Conservation (phyloP, 495 filamentous ascomycete genomes). For the Sphaerosporella brunnea region DNA sequence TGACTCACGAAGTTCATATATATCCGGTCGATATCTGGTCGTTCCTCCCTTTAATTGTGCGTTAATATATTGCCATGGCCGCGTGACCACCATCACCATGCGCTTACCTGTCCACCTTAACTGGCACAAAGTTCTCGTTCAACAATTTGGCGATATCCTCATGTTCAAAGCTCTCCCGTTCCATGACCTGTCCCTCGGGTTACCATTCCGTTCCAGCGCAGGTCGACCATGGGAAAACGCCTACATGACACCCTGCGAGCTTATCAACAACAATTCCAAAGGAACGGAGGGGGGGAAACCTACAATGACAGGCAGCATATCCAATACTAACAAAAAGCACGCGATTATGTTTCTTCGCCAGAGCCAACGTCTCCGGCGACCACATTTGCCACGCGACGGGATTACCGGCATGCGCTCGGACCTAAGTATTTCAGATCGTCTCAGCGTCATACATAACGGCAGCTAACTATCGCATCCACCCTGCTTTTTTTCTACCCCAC, state of each 20-base stretch:
- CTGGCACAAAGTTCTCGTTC: slow-evolving; percentile 75
- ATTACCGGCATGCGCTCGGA: slow-evolving; percentile 65
- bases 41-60: slow-evolving; percentile 43
- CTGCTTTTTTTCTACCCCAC: too few relatives aligned
- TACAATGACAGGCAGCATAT: slow-evolving; percentile 90
- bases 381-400: slow-evolving; percentile 89
- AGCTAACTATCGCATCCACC: too few relatives aligned
- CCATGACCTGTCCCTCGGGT: slow-evolving; percentile 37
- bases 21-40: slow-evolving; percentile 86
- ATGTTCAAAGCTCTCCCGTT: slow-evolving; percentile 81
- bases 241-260: slow-evolving; percentile 26
- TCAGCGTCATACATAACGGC: too few relatives aligned
- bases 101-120: slow-evolving; percentile 60
- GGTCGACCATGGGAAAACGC: neutral
- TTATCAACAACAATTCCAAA: neutral
- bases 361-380: slow-evolving; percentile 53
- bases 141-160: slow-evolving; percentile 60
- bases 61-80: neutral
- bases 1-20: slow-evolving; percentile 83
- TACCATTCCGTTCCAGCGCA: neutral
- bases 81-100: neutral
- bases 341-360: slow-evolving; percentile 63
- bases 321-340: slow-evolving; percentile 90
- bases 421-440: too few relatives aligned
- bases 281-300: slow-evolving; percentile 19